Conservation (phyloP, 345 rosid species). For the Hevea brasiliensis region DNA sequence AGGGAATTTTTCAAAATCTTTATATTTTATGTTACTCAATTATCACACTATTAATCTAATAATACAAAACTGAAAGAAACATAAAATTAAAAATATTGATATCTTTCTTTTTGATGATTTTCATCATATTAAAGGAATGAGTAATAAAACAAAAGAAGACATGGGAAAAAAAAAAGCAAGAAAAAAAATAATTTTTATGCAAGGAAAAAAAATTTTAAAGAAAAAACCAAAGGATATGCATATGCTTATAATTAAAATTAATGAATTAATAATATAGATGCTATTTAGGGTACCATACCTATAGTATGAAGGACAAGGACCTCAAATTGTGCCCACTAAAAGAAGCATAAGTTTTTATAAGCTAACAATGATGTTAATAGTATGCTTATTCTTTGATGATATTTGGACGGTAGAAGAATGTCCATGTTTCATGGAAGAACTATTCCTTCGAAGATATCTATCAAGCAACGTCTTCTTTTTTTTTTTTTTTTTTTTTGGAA, state of each 20-base stretch:
- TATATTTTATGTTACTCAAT: too few species aligned
- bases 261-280: too few species aligned
- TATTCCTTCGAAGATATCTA: not conserved
- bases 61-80: too few species aligned
- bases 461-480: not conserved
- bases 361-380: not conserved
- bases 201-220: too few species aligned
- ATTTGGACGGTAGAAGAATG: conserved; percentile 12
- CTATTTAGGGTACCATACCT: not conserved
- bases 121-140: too few species aligned
- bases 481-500: not conserved
- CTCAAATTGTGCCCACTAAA: conserved; percentile 21
- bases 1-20: not conserved
- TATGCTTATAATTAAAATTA: not conserved
- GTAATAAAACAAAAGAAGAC: too few species aligned
- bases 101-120: not conserved
- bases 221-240: too few species aligned
- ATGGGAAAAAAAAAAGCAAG: too few species aligned
- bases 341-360: conserved; percentile 6
- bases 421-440: conserved; percentile 35
- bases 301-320: conserved; percentile 1
- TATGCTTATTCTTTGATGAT: conserved; percentile 1
- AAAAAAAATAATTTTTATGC: too few species aligned
- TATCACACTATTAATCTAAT: too few species aligned
- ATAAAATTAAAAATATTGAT: too few species aligned